A percentile compares a stretch with the other conserved stretches of the same genome.
phyloP scores from a whole-genome alignment of 23 red algal genomes.

The Gracilariopsis chorda region DNA sequence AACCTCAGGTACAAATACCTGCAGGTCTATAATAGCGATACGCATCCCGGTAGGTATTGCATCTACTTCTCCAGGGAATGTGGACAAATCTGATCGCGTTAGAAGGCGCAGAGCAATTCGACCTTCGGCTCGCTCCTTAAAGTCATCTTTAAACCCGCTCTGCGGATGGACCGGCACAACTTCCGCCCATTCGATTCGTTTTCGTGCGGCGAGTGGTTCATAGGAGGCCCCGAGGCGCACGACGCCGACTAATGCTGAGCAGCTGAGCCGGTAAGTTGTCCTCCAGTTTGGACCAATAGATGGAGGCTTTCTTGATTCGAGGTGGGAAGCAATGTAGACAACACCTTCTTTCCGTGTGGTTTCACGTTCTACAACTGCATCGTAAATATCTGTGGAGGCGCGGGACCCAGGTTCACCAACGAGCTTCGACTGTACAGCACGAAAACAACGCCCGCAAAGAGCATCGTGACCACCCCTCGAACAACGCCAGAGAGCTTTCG shows the following conservation, averaged over 20 bases:
- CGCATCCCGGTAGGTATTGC: neutral
- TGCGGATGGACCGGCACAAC: slow-evolving; percentile 30
- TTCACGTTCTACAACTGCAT: slow-evolving; percentile 48
- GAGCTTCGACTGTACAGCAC: neutral
- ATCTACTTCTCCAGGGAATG: neutral
- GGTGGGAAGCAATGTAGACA: slow-evolving; percentile 33
- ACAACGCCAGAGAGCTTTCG: slow-evolving; percentile 12
- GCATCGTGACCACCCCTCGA: slow-evolving; percentile 15
- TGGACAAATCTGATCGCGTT: slow-evolving; percentile 19
- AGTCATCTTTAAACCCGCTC: neutral
- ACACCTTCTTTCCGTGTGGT: slow-evolving; percentile 5
- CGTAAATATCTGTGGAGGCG: slow-evolving; percentile 56
- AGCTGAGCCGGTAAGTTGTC: slow-evolving; percentile 53
- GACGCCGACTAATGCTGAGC: slow-evolving; percentile 39
- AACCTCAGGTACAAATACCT: slow-evolving; percentile 47
- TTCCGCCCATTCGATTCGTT: slow-evolving; percentile 39
- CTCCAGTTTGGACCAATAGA: slow-evolving; percentile 34
- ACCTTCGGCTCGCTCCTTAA: neutral
- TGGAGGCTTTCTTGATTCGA: slow-evolving; percentile 42
- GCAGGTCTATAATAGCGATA: slow-evolving; percentile 48
- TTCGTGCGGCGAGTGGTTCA: slow-evolving; percentile 2
- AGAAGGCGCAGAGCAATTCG: slow-evolving; percentile 48
- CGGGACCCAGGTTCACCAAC: slow-evolving; percentile 16
- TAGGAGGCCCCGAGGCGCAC: slow-evolving; percentile 18
- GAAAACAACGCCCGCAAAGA: slow-evolving; percentile 14